phyloP scores from a whole-genome alignment of 2,329 filamentous ascomycete genomes.

The Fusarium sulawesiense region DNA sequence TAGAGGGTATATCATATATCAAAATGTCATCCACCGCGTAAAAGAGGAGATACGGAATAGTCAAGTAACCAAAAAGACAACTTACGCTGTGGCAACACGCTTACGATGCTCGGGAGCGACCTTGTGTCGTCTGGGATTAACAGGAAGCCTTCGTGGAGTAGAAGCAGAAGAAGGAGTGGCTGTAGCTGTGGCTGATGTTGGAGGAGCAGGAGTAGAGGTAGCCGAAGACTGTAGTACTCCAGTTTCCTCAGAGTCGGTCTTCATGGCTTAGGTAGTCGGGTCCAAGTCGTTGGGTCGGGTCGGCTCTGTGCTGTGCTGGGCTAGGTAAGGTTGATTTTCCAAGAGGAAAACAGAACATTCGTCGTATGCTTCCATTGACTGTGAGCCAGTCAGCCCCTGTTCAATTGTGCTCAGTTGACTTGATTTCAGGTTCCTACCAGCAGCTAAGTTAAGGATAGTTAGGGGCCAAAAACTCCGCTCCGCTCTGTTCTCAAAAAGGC shows the following conservation, averaged over 20 bases:
- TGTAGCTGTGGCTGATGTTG: slow-evolving; percentile 20
- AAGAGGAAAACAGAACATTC: slow-evolving; percentile 31
- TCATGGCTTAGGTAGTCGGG: slow-evolving; percentile 25
- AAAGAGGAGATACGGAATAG: neutral
- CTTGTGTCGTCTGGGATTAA: slow-evolving; percentile 62
- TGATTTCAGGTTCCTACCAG: slow-evolving; percentile 6
- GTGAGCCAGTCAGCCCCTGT: slow-evolving; percentile 31
- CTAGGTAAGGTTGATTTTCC: slow-evolving; percentile 13
- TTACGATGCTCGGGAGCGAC: slow-evolving; percentile 60
- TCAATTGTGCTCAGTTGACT: neutral
- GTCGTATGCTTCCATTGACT: slow-evolving; percentile 26
- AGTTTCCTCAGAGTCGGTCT: slow-evolving; percentile 14
- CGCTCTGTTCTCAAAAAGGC: slow-evolving; percentile 10
- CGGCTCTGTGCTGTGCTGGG: neutral
- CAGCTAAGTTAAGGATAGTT: slow-evolving; percentile 1
- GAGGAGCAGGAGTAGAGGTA: slow-evolving; percentile 23
- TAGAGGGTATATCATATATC: neutral
- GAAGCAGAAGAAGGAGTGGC: neutral
- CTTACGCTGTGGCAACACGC: slow-evolving; percentile 63
- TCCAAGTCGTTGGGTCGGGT: slow-evolving; percentile 6
- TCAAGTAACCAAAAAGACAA: slow-evolving; percentile 23
- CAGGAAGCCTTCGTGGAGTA: slow-evolving; percentile 56
- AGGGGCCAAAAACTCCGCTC: slow-evolving; percentile 5
- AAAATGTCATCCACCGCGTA: neutral
- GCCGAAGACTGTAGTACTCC: slow-evolving; percentile 24